Conservation (phyloP, 176 grass and related monocot species). For the Zoysia pacifica region DNA sequence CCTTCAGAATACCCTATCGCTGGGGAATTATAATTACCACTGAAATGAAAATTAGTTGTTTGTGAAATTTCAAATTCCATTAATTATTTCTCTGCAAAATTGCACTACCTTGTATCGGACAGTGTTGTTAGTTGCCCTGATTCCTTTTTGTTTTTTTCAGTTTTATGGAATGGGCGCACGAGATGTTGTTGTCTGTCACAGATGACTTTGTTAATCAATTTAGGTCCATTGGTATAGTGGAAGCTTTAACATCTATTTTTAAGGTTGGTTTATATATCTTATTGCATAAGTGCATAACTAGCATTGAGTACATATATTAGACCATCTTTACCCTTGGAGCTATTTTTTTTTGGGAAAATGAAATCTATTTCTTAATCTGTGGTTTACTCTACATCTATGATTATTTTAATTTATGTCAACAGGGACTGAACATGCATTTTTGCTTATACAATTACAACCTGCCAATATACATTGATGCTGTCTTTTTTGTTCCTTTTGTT, state of each 20-base stretch:
- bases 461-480: slow-evolving; percentile 27
- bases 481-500: slow-evolving; percentile 37
- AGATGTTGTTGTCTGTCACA: slow-evolving; percentile 73
- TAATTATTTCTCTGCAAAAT: not conserved
- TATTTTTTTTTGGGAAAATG: not conserved
- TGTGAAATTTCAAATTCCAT: not conserved
- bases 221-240: slow-evolving; percentile 85
- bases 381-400: not conserved
- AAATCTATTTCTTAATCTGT: not conserved
- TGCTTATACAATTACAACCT: slow-evolving; percentile 1
- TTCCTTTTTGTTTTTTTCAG: slow-evolving; percentile 55
- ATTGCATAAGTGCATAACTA: slow-evolving; percentile 1
- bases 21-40: slow-evolving; percentile 24
- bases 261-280: slow-evolving; percentile 58
- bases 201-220: slow-evolving; percentile 86
- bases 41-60: slow-evolving; percentile 25
- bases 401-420: slow-evolving; percentile 9
- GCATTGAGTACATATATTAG: slow-evolving; percentile 26
- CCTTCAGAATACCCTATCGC: slow-evolving; percentile 18
- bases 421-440: slow-evolving; percentile 3
- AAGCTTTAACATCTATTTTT: slow-evolving; percentile 96
- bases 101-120: not conserved
- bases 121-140: slow-evolving; percentile 27
- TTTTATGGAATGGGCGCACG: slow-evolving; percentile 91
- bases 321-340: slow-evolving; percentile 2